Base-by-base conservation (phyloP, 2,329 filamentous ascomycete genomes). In the Colletotrichum echinochloae region DNA sequence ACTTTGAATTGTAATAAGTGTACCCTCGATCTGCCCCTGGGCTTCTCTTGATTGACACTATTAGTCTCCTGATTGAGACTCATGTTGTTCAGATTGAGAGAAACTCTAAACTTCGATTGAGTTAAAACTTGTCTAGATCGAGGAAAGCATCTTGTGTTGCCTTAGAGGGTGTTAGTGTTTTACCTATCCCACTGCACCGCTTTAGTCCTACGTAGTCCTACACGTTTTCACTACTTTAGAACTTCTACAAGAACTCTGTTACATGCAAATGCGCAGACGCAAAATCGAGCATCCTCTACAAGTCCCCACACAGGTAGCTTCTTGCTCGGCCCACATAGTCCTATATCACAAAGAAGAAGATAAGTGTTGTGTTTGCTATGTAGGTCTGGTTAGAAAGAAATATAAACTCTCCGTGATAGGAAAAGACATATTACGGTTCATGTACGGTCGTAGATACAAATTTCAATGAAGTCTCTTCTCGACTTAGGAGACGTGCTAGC, bases 401-500 rank as follows among this genome's bases (percentile, higher is more conserved):
- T 81, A 79, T 71, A 73, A 74, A 3, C 79, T 83, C 61, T 82
- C 80, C 80, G 52, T 66, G 23, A 81, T 83, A 33, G 70, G 81
- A 33, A 76, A 80, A 33, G 76, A 77, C 11, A 77, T 77, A 64
- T 74, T 74, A 49, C 80, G 80, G 23, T n/a, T 51, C 66, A 76
- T 6, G 66, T 73, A 6, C 64, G 69, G n/a, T 67, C 63, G 77
- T 77, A 1, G 81, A 83, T n/a, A n/a, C n/a, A n/a, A n/a, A n/a
- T n/a, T n/a, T n/a, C n/a, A n/a, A n/a, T n/a, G n/a, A n/a, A n/a
- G n/a, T n/a, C n/a, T n/a, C n/a, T n/a, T n/a, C n/a, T n/a, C n/a
- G n/a, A n/a, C n/a, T n/a, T n/a, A n/a, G 67, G 75, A 75, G 49
- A 81, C 79, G 14, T 83, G 79, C 64, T 79, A 82, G 68, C 72